Conservation (phyloP, 208 protist genomes). For the Wallacemonas sp. region DNA sequence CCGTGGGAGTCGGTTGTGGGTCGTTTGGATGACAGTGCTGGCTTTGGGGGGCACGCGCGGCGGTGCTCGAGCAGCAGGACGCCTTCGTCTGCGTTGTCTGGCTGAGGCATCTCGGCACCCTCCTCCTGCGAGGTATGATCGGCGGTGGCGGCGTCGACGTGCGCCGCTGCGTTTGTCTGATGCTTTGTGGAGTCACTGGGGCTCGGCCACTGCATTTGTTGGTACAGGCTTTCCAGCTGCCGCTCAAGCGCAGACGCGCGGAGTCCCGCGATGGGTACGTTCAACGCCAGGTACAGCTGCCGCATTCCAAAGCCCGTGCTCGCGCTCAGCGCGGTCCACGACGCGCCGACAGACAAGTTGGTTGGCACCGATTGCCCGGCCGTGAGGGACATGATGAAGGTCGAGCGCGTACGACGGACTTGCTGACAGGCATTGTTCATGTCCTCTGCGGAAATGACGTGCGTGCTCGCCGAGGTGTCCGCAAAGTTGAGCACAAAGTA, state of each 20-base stretch:
- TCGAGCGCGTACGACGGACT: conserved; percentile 42
- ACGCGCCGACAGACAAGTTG: conserved; percentile 42
- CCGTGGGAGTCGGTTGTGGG: conserved; percentile 1
- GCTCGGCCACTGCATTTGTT: conserved; percentile 6
- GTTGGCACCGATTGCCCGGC: conserved; percentile 40
- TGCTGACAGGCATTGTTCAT: conserved; percentile 41
- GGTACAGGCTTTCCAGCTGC: conserved; percentile 26
- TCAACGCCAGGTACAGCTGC: conserved; percentile 43
- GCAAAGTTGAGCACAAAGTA: conserved; percentile 71
- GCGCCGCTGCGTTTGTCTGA: too few species aligned
- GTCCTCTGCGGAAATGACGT: conserved; percentile 41
- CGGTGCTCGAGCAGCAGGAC: neutral
- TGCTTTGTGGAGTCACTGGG: too few species aligned
- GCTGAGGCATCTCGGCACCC: neutral
- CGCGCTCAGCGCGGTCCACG: conserved; percentile 54
- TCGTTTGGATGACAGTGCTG: neutral
- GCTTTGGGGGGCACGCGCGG: neutral
- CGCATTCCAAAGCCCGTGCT: conserved; percentile 47
- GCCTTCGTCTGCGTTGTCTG: neutral
- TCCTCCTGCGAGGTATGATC: too few species aligned
- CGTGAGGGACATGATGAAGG: conserved; percentile 44
- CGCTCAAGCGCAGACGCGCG: conserved; percentile 48
- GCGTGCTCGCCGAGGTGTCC: conserved; percentile 28
- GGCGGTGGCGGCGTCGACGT: too few species aligned
- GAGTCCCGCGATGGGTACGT: conserved; percentile 63